phyloP scores from a whole-genome alignment of 768 basidiomycete species.

The Amyloporia xantha region DNA sequence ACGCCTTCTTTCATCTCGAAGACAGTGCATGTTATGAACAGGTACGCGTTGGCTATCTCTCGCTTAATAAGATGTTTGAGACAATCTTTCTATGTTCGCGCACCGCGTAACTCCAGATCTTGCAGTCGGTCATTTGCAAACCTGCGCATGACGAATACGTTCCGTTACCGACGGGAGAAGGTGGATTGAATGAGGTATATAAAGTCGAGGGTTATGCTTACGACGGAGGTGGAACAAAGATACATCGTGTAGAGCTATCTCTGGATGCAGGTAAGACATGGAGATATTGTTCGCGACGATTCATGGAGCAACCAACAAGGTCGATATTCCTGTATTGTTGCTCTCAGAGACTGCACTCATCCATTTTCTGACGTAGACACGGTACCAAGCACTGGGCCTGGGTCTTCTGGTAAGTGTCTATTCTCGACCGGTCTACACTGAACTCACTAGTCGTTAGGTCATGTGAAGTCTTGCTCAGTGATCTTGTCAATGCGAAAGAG shows the following conservation, averaged over 20 bases:
- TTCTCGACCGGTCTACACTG: not conserved
- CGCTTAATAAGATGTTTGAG: not conserved
- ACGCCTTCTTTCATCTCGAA: slow-evolving; percentile 14
- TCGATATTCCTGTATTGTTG: not conserved
- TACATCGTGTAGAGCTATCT: slow-evolving; percentile 17
- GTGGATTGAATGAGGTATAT: slow-evolving; percentile 3
- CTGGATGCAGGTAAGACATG: slow-evolving; percentile 18
- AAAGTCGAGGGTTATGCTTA: slow-evolving; percentile 17
- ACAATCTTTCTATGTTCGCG: not conserved
- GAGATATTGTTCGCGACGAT: slow-evolving; percentile 16
- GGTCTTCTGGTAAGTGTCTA: slow-evolving; percentile 14
- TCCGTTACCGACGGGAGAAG: slow-evolving; percentile 1
- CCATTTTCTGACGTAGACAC: slow-evolving; percentile 3
- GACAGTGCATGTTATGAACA: slow-evolving; percentile 17
- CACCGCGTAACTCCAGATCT: no score
- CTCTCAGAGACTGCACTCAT: not conserved
- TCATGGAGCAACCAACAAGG: slow-evolving; percentile 9
- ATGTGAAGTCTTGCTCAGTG: slow-evolving; percentile 11
- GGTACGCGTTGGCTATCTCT: not conserved
- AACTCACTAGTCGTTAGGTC: slow-evolving; percentile 7
- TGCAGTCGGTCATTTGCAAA: slow-evolving; percentile 17
- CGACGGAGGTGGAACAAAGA: slow-evolving; percentile 9
- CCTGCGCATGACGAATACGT: slow-evolving; percentile 14
- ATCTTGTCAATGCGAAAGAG: slow-evolving; percentile 8
- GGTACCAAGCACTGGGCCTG: slow-evolving; percentile 19